Conservation (phyloP, 2,329 filamentous ascomycete genomes). For the Rhinocladiella mackenziei region DNA sequence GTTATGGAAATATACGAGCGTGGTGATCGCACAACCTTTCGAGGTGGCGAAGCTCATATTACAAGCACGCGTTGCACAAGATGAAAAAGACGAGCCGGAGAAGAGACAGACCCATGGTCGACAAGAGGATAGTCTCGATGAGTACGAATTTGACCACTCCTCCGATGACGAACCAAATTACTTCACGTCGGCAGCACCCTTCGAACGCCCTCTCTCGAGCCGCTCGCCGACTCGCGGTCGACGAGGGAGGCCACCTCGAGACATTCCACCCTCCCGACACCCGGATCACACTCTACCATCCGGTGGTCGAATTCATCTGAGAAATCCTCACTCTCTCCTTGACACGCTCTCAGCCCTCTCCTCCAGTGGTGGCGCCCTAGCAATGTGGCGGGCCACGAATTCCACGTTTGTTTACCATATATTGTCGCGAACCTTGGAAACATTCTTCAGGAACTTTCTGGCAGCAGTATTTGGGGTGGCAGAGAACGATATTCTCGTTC, state of each 20-base stretch:
- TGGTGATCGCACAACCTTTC: slow-evolving; percentile 89
- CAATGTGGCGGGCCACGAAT: slow-evolving; percentile 92
- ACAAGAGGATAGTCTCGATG: slow-evolving; percentile 30
- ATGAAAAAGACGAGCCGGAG: slow-evolving; percentile 30
- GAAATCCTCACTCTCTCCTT: slow-evolving; percentile 72
- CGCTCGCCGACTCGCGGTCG: slow-evolving; percentile 37
- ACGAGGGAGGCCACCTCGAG: slow-evolving; percentile 39
- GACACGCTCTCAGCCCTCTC: slow-evolving; percentile 85
- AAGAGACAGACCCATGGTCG: slow-evolving; percentile 2
- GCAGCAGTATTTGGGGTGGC: slow-evolving; percentile 86
- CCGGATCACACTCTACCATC: slow-evolving; percentile 24
- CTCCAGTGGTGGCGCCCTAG: slow-evolving; percentile 83
- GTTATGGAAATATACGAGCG: slow-evolving; percentile 85
- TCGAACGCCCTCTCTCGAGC: slow-evolving; percentile 33
- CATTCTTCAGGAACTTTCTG: slow-evolving; percentile 86
- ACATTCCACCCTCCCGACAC: slow-evolving; percentile 1
- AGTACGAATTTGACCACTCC: slow-evolving; percentile 36
- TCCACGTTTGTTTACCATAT: slow-evolving; percentile 88
- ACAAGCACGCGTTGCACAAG: slow-evolving; percentile 60
- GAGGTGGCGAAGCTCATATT: slow-evolving; percentile 93
- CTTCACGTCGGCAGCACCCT: slow-evolving; percentile 43
- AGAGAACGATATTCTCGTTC: slow-evolving; percentile 59
- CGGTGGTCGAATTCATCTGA: slow-evolving; percentile 64
- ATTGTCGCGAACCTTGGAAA: slow-evolving; percentile 79
- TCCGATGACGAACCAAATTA: slow-evolving; percentile 46